A percentile compares a stretch with the other conserved stretches of the same genome.
These are phyloP conservation scores for Silene uniflora DNA, from an alignment of 148 eudicot genomes.

Conservation along the genomic window DNA sequence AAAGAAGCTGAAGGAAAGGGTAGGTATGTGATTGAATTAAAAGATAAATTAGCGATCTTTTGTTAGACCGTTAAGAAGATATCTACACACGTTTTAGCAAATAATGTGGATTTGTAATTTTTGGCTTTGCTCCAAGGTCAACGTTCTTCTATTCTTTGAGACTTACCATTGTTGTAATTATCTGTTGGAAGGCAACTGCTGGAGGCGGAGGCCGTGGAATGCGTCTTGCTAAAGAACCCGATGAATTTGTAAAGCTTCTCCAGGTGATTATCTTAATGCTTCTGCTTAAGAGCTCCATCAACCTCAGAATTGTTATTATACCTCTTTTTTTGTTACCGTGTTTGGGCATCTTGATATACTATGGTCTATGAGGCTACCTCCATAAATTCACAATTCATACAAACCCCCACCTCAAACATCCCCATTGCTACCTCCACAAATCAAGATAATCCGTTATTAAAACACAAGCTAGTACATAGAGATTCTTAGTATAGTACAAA, in stretches of 20 bases:
- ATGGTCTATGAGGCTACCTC: no score
- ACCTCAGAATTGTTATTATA: background rate
- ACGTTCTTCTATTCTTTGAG: constrained; percentile 1
- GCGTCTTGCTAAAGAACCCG: constrained; percentile 97
- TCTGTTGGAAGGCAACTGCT: constrained; percentile 83
- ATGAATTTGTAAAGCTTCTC: constrained; percentile 89
- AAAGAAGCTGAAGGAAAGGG: background rate
- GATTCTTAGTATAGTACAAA: background rate
- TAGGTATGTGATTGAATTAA: background rate
- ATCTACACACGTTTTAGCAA: background rate
- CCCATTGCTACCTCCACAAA: no score
- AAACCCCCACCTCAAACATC: no score
- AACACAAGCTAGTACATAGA: background rate
- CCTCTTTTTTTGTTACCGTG: constrained; percentile 2
- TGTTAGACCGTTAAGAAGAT: background rate
- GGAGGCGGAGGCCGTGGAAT: constrained; percentile 99
- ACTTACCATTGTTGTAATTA: background rate
- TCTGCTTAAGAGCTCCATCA: background rate
- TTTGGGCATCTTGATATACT: background rate
- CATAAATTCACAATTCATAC: no score
- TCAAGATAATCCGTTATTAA: background rate
- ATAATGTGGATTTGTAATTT: background rate
- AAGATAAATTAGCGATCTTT: background rate
- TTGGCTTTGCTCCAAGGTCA: background rate
- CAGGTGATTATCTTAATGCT: constrained; percentile 52